Evolutionary conservation across 768 basidiomycete species (phyloP).

Genomic region (Collybia sordida): DNA sequence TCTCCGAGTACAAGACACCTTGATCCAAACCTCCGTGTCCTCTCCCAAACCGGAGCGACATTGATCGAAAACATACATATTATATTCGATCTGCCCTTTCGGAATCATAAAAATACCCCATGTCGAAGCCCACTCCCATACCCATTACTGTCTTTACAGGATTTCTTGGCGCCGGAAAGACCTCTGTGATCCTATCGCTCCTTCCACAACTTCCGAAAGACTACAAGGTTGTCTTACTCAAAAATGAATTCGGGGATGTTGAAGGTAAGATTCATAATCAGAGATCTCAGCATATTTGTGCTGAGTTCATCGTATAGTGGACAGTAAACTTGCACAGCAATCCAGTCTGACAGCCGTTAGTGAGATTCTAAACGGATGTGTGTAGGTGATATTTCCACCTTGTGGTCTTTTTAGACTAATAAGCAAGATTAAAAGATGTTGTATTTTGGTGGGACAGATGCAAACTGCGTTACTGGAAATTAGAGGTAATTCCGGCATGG

Average conservation of each 20-base stretch:
- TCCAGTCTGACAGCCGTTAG: conserved; percentile 84
- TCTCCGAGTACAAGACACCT: too few relatives aligned
- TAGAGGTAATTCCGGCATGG: conserved; percentile 43
- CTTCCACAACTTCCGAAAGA: conserved; percentile 80
- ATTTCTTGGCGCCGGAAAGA: conserved; percentile 83
- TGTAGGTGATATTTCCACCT: conserved; percentile 48
- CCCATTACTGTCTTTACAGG: conserved; percentile 97
- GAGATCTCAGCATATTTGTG: background rate
- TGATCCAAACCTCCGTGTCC: too few relatives aligned
- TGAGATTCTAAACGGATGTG: conserved; percentile 95
- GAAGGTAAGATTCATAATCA: conserved; percentile 53
- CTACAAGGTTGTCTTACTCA: conserved; percentile 87
- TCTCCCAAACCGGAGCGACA: too few relatives aligned
- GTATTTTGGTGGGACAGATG: conserved; percentile 94
- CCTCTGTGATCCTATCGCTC: conserved; percentile 78
- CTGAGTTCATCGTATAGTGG: conserved; percentile 48
- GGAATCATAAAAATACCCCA: background rate
- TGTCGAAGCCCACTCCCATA: conserved; percentile 37
- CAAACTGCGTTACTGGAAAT: conserved; percentile 89
- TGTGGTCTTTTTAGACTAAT: background rate
- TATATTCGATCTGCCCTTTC: too few relatives aligned
- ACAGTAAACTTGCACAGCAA: conserved; percentile 86
- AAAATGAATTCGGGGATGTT: conserved; percentile 96
- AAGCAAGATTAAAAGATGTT: conserved; percentile 57
- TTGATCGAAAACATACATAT: too few relatives aligned